Evolutionary conservation across 176 grass and related monocot species (phyloP).

Genomic region (Guadua angustifolia): DNA sequence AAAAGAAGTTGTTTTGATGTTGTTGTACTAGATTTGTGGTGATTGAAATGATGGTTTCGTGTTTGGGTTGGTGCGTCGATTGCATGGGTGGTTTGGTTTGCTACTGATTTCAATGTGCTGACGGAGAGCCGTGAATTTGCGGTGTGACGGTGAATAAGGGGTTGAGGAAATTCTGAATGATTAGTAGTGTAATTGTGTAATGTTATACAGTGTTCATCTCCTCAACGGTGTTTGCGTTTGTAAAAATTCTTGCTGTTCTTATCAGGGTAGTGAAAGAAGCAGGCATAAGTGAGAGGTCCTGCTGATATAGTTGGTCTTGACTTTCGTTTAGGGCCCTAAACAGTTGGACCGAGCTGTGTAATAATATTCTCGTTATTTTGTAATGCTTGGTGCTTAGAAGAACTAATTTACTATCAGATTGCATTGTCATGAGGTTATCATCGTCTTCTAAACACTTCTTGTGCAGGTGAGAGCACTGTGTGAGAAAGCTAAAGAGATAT

Average conservation of each 20-base stretch:
- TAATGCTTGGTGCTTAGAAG: neutral
- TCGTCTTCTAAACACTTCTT: neutral
- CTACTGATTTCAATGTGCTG: neutral
- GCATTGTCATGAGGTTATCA: neutral
- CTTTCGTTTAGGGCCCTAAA: neutral
- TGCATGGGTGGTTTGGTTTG: neutral
- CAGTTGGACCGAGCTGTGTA: neutral
- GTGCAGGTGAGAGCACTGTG: slow-evolving; percentile 79
- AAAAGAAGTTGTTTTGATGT: neutral
- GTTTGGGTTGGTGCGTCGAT: neutral
- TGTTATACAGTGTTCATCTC: neutral
- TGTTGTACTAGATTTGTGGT: neutral
- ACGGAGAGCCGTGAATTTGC: neutral
- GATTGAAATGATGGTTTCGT: neutral
- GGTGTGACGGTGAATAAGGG: neutral
- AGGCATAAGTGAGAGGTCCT: neutral
- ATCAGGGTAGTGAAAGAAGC: neutral
- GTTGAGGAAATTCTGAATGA: neutral
- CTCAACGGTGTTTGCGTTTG: neutral
- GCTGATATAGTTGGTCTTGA: neutral
- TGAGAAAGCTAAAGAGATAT: slow-evolving; percentile 95
- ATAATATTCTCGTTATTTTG: neutral
- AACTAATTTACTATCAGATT: neutral
- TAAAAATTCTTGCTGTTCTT: neutral
- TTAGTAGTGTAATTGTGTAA: neutral